Base-by-base conservation (phyloP, 345 rosid species). In the Clarkia xantiana region DNA sequence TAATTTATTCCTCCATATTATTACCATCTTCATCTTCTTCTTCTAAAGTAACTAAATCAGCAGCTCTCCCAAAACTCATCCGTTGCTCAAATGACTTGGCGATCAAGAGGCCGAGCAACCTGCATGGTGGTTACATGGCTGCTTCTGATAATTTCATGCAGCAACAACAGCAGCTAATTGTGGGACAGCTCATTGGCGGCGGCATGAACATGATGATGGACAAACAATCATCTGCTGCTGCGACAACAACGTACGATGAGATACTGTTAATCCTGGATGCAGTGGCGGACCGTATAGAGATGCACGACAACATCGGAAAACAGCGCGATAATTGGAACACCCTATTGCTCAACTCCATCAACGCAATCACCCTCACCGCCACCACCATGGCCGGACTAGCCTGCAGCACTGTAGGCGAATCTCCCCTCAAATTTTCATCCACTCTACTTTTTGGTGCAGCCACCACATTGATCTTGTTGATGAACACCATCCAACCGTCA, bases 401-500 rank as follows among this genome's bases (percentile, higher is more conserved):
- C 3, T 65, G 68, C 0, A 17, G n/a, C n/a, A n/a, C n/a, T n/a
- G n/a, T n/a, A n/a, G 61, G 20, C 17, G 64, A 42, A 3, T 57
- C 44, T 18, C 14, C 54, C 18, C 48, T 80, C 40, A 67, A 72
- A 48, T 34, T 67, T 11, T 70, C 79, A 3, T 71, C 82, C 11
- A 53, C 62, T 0, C 15, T 75, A 0, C 59, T 77, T n/a, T 77
- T 67, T 52, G 18, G 54, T 4, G 60, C 80, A 15, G 76, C 76
- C 18, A 54, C 80, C 0, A 67, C 61, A 2, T 53, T 75, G 74
- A 43, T 75, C 73, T 47, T 45, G 3, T 19, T 71, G 39, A 64
- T 54, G 75, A 75, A 81, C 67, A 64, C 41, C 22, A 59, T 81
- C 60, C 82, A 75, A 11, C 84, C 89, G 6, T 77, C 89, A 10